Percentiles rank a stretch among this genome's conserved stretches.
phyloP scores from a whole-genome alignment of 108 stramenopile species.

The Pseudonitzschia pungens region DNA sequence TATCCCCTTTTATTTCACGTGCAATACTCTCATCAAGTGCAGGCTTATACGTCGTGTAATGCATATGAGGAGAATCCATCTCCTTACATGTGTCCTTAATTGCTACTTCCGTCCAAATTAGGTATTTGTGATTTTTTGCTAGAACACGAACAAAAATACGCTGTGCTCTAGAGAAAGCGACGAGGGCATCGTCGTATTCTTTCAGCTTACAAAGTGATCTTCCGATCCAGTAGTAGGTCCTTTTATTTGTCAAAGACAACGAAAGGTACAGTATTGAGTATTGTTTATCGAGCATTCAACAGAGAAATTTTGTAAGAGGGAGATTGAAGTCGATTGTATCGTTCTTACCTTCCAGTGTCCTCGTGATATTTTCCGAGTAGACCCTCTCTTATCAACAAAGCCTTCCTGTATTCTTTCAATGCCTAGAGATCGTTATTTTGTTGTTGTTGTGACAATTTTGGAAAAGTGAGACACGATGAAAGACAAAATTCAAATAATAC shows the following conservation, averaged over 20 bases:
- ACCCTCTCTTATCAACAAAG: conserved; percentile 30
- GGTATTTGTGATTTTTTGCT: conserved; percentile 28
- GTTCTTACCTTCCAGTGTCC: conserved; percentile 20
- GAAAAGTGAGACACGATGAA: neutral
- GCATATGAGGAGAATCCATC: conserved; percentile 5
- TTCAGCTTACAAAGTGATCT: conserved; percentile 29
- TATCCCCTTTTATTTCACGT: conserved; percentile 27
- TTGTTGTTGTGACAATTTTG: no score
- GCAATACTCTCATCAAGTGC: conserved; percentile 22
- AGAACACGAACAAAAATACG: conserved; percentile 38
- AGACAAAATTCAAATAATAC: neutral
- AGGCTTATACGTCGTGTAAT: conserved; percentile 14
- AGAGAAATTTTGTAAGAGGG: no score
- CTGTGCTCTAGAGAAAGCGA: conserved; percentile 35
- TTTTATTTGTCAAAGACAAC: no score
- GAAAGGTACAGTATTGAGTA: no score
- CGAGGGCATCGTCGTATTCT: conserved; percentile 34
- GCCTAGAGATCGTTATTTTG: conserved; percentile 11
- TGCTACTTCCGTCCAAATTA: conserved; percentile 27
- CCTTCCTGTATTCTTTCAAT: conserved; percentile 31
- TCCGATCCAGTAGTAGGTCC: conserved; percentile 39
- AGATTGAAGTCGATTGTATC: no score
- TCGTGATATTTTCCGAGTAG: conserved; percentile 39
- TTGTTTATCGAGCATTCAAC: no score
- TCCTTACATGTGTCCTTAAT: conserved; percentile 15